Evolutionary conservation across 129 eudicot species (phyloP), one percentile per base, ranked within the genome.

Genomic region (Oenanthe sinensis): DNA sequence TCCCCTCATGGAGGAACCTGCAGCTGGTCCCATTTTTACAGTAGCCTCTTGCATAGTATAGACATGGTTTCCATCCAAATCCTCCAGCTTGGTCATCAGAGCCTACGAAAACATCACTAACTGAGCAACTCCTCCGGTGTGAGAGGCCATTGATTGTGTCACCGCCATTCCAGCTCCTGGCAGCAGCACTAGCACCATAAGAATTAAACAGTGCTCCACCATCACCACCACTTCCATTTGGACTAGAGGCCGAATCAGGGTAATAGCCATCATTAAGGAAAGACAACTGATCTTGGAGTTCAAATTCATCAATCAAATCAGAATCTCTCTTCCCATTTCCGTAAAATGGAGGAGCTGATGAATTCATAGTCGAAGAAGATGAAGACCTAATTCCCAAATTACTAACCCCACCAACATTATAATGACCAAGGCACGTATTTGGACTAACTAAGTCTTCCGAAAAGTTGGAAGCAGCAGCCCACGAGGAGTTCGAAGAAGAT

Each of bases 1-100:
- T 19, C 22, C 77, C 74, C 37, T 70, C 87, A 45, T 87, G 96
- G 5, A 80, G 79, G 69, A 84, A 88, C 74, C 95, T 78, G 75
- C 98, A 93, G 75, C 86, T 82, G 20, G 82, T 84, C 65, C 89
- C 98, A 71, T 93, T 93, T 81, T 93, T 91, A 77, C 97, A 93
- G 44, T 80, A 93, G 33, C 98, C 98, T 86, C 88, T 86, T 17
- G 97, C 97, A 76, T 74, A 93, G 70, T 91, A 93, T 47, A 91
- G 42, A 62, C 98, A 91, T 0, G 98, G 98, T 77, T 87, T 93
- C 98, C 98, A 89, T 9, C 98, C 94, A 52, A 80, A 71, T 36
- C 90, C 92, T 5, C 82, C 79, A 37, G 73, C 77, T 6, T 74
- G 55, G 73, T 86, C 94, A n/a, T 86, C 91, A 58, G 71, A 77